Percentiles rank a stretch among this genome's conserved stretches.
phyloP scores from a whole-genome alignment of 2,329 filamentous ascomycete genomes.

The Drechslerella dactyloides region DNA sequence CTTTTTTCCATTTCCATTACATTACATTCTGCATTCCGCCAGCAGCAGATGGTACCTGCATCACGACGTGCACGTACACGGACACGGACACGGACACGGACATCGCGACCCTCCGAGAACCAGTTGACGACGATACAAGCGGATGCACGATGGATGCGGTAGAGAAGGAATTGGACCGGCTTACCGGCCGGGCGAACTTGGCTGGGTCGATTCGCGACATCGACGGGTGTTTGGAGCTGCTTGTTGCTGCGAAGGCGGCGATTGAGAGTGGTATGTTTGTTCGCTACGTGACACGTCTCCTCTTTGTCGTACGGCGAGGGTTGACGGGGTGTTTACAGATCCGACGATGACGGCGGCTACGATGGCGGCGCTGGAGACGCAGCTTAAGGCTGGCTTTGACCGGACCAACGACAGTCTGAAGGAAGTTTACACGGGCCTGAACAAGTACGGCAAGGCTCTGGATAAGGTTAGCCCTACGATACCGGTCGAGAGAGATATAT shows the following conservation, averaged over 20 bases:
- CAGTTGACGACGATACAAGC: not conserved
- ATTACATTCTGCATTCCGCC: too few species aligned
- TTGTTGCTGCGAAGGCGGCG: constrained; percentile 74
- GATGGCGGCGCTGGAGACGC: constrained; percentile 83
- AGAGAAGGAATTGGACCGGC: constrained; percentile 74
- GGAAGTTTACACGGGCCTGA: constrained; percentile 80
- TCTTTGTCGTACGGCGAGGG: constrained; percentile 53
- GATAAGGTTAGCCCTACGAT: constrained; percentile 69
- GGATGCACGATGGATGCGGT: constrained; percentile 59
- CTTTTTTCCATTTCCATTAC: constrained; percentile 2
- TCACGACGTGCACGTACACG: too few species aligned
- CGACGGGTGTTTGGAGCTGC: constrained; percentile 78
- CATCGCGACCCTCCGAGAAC: too few species aligned
- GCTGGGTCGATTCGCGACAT: constrained; percentile 77
- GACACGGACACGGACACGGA: too few species aligned
- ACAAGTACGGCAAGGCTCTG: constrained; percentile 81
- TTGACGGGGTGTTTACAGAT: constrained; percentile 61
- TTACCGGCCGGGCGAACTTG: constrained; percentile 73
- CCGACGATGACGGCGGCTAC: constrained; percentile 74
- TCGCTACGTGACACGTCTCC: constrained; percentile 10
- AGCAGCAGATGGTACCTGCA: constrained; percentile 15
- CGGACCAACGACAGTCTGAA: constrained; percentile 80
- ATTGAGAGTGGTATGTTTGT: constrained; percentile 70
- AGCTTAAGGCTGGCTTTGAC: constrained; percentile 80
- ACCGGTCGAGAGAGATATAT: not conserved